Evolutionary conservation across 139 green algal species (phyloP), one percentile per base, ranked within the genome.

Genomic region (Micromonas commoda): DNA sequence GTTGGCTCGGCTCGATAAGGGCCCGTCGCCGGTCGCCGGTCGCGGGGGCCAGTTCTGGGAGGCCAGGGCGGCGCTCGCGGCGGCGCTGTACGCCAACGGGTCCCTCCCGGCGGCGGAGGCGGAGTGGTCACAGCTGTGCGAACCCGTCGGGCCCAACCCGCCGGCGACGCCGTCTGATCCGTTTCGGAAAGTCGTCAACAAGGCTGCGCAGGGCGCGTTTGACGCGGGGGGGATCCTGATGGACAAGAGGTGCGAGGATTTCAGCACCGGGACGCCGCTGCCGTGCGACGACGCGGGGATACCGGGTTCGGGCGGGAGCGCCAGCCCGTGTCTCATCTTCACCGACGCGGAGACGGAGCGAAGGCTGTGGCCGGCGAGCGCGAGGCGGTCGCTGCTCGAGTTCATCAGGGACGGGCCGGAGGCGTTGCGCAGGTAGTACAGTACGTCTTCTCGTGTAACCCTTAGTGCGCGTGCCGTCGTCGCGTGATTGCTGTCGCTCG

Each of bases 281-380:
- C 71, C 71, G 35, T 77, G 71, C 71, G 33, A 77, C 37, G 71
- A 60, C 33, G 71, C 71, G 16, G 71, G 71, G 21, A 77, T 77
- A 24, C 71, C 71, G 16, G 71, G 71, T 6, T 9, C 26, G 16
- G 71, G 24, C 6, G 71, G 71, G 38, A 66, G 31, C 16, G 28
- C 31, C 34, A 34, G 23, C 16, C 71, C 71, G 33, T 77, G 71
- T 28, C 35, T 21, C 6, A n/a, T 77, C 19, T 77, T 61, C 71
- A 64, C 34, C 5, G 16, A 6, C 3, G 39, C 4, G 24, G 71
- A 77, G 37, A 37, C 51, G 20, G 26, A 3, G 71, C 26, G 39
- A 21, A 28, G 71, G 35, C 71, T 77, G n/a, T 77, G 71, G 71
- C 71, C 71, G 24, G 5, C 71, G 33, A 37, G 5, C 9, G 60